A percentile compares a stretch with the other conserved stretches of the same genome.
These are phyloP conservation scores for Artemisia annua DNA, from an alignment of 129 eudicot species.

Conservation along the genomic window DNA sequence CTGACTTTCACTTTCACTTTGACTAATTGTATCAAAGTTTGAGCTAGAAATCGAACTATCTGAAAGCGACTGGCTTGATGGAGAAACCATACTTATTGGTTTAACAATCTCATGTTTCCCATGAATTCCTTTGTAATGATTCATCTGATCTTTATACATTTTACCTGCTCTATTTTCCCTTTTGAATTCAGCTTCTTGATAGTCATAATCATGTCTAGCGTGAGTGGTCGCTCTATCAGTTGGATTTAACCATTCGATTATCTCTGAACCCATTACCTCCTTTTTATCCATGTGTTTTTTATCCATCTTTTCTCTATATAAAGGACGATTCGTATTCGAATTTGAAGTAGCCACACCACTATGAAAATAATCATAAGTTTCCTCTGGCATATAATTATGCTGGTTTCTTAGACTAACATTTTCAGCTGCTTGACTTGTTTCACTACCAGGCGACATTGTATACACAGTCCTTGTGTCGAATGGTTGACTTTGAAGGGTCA, in stretches of 20 bases:
- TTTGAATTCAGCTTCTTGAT: constrained; percentile 7
- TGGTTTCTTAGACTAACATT: constrained; percentile 1
- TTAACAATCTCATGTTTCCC: constrained; percentile 18
- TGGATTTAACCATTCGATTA: constrained; percentile 23
- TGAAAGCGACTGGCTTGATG: constrained; percentile 31
- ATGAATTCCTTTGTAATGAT: constrained; percentile 15
- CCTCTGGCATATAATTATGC: constrained; percentile 26
- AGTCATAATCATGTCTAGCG: constrained; percentile 15
- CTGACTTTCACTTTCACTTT: constrained; percentile 23
- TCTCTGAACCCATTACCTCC: not conserved
- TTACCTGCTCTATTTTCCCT: constrained; percentile 24
- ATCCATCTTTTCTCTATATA: constrained; percentile 16
- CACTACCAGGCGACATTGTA: constrained; percentile 16
- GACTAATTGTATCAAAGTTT: constrained; percentile 25
- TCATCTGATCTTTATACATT: constrained; percentile 14
- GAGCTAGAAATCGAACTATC: constrained; percentile 41
- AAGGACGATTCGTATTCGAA: constrained; percentile 13
- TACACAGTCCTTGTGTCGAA: not conserved
- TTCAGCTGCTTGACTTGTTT: constrained; percentile 24
- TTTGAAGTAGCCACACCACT: constrained; percentile 8
- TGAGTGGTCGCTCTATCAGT: constrained; percentile 24
- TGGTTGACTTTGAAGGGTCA: constrained; percentile 21
- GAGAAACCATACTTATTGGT: constrained; percentile 17
- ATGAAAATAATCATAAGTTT: constrained; percentile 8
- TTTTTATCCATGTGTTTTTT: constrained; percentile 1